Percentiles rank a stretch among this genome's conserved stretches.
phyloP scores from a whole-genome alignment of 169 alveolate species.

The Sarcocystis neurona region DNA sequence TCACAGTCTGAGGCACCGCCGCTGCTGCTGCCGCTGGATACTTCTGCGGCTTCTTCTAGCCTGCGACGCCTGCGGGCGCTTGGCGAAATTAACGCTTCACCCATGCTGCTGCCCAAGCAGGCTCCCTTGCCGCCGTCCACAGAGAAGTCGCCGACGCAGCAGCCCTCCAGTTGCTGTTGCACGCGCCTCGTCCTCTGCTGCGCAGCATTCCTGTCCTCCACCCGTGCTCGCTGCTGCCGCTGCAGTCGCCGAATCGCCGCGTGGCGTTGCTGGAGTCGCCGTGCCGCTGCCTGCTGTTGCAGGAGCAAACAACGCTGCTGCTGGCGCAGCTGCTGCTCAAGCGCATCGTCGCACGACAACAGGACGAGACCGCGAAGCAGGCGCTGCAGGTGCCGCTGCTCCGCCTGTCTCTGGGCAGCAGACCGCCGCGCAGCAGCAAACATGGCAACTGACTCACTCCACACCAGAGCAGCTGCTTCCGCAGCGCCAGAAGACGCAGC shows the following conservation, averaged over 20 bases:
- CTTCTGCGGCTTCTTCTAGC: too few species aligned
- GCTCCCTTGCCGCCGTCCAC: too few species aligned
- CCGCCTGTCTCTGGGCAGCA: conserved; percentile 41
- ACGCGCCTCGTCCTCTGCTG: too few species aligned
- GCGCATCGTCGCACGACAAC: conserved; percentile 59
- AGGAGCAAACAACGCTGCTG: not conserved
- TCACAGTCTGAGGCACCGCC: too few species aligned
- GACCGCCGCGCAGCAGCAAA: conserved; percentile 55
- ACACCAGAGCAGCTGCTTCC: conserved; percentile 53
- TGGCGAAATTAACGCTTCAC: too few species aligned
- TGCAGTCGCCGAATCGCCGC: not conserved
- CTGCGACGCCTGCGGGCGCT: too few species aligned
- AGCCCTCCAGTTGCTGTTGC: too few species aligned
- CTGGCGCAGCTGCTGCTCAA: conserved; percentile 10
- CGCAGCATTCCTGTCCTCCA: not conserved
- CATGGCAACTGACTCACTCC: conserved; percentile 16
- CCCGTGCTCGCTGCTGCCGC: conserved; percentile 34
- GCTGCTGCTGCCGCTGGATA: too few species aligned
- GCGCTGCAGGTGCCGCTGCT: conserved; percentile 51
- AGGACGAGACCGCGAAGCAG: conserved; percentile 55
- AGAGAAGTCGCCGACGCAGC: too few species aligned
- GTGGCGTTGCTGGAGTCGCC: not conserved
- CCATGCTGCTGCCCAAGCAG: too few species aligned
- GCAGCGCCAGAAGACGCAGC: conserved; percentile 13
- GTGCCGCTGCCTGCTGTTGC: not conserved